A percentile compares a stretch with the other conserved stretches of the same genome.
Conservation (phyloP, 768 basidiomycete genomes). For the Tephrocybe sp. region DNA sequence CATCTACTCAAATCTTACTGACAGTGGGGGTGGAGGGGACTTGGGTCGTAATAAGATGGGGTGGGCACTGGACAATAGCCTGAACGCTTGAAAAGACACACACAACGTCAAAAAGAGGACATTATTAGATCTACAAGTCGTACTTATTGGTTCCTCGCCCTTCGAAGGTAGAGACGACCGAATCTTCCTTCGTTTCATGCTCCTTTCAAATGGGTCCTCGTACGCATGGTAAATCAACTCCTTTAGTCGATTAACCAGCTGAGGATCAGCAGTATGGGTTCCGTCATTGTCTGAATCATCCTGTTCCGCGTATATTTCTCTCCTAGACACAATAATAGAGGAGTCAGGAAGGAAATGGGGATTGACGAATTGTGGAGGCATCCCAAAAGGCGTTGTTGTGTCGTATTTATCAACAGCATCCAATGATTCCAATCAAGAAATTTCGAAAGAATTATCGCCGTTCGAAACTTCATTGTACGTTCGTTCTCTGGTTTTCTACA, state of each 20-base stretch:
- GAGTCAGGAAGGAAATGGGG: constrained; percentile 40
- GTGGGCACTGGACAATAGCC: constrained; percentile 45
- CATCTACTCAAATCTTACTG: constrained; percentile 10
- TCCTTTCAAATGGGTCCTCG: constrained; percentile 5
- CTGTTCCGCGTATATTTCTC: constrained; percentile 22
- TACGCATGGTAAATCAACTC: constrained; percentile 16
- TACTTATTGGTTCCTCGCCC: constrained; percentile 6
- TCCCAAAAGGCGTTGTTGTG: constrained; percentile 14
- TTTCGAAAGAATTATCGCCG: constrained; percentile 8
- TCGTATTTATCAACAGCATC: constrained; percentile 13
- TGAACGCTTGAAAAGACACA: constrained; percentile 38
- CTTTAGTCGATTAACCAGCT: constrained; percentile 18
- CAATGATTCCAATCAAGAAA: constrained; percentile 18
- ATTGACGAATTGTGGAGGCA: constrained; percentile 43
- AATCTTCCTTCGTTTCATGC: constrained; percentile 13
- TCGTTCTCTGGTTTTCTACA: not conserved
- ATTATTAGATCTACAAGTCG: not conserved
- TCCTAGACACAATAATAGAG: constrained; percentile 35
- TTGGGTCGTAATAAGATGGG: constrained; percentile 43
- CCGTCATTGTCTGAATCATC: constrained; percentile 3
- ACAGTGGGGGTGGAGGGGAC: constrained; percentile 42
- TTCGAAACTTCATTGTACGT: constrained; percentile 1
- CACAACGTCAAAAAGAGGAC: not conserved
- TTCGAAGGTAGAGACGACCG: not conserved
- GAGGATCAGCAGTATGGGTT: constrained; percentile 9